These are phyloP conservation scores for Beauveria scarabaeidicola DNA, from an alignment of 2,329 filamentous ascomycete genomes.

Conservation along the genomic window DNA sequence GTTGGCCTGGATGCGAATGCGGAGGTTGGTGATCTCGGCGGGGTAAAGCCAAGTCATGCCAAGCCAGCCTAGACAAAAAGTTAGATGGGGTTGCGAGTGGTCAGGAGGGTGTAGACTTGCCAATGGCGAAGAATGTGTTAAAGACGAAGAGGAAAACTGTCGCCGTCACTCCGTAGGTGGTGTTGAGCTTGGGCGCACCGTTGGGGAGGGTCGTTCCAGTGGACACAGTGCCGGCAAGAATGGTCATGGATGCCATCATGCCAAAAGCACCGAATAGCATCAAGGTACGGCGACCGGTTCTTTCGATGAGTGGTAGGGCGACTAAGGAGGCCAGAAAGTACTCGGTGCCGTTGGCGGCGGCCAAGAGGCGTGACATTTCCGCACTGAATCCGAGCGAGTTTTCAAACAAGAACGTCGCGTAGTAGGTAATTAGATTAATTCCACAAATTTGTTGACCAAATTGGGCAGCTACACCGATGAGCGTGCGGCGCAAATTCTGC, in stretches of 20 bases:
- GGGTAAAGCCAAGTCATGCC: conserved; percentile 56
- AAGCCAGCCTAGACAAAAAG: conserved; percentile 42
- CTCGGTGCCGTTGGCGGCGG: conserved; percentile 42
- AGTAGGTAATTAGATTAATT: conserved; percentile 44
- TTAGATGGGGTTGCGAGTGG: conserved; percentile 12
- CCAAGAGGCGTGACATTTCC: conserved; percentile 42
- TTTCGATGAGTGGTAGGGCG: conserved; percentile 35
- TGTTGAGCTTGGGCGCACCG: conserved; percentile 20
- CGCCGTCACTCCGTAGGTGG: conserved; percentile 22
- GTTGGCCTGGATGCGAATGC: conserved; percentile 54
- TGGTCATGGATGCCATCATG: conserved; percentile 56
- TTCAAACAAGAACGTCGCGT: conserved; percentile 23
- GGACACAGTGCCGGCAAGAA: conserved; percentile 31
- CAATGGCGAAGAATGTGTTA: conserved; percentile 49
- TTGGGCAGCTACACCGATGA: conserved; percentile 38
- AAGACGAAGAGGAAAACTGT: conserved; percentile 52
- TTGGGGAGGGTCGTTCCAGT: conserved; percentile 23
- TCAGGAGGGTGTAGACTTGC: not conserved
- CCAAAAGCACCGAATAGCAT: conserved; percentile 57
- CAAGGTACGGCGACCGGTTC: conserved; percentile 49
- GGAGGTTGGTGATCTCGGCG: conserved; percentile 51
- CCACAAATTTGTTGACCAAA: conserved; percentile 41
- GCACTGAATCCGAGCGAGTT: conserved; percentile 37
- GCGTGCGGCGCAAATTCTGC: conserved; percentile 31
- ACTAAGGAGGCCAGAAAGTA: conserved; percentile 32